Percentiles rank a stretch among this genome's conserved stretches.
Evolutionary conservation across 2,329 filamentous ascomycete genomes (phyloP).

Genomic region (Penicillium olsonii): DNA sequence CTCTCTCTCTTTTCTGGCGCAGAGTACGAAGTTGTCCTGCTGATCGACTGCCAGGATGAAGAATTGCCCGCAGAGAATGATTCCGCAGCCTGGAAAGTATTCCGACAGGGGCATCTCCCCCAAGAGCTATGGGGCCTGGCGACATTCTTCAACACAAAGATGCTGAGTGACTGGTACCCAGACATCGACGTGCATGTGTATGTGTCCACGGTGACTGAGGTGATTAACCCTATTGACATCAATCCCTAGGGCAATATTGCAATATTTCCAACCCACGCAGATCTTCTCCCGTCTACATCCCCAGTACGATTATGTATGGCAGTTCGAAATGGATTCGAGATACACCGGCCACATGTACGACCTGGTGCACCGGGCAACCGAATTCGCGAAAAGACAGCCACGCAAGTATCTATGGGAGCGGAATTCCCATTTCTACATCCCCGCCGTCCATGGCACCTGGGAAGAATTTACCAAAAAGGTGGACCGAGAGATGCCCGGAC

Average conservation of each 20-base stretch:
- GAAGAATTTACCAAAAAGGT: conserved; percentile 9
- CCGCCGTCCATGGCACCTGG: conserved; percentile 14
- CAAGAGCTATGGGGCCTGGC: conserved; percentile 11
- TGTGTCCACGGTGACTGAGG: not conserved
- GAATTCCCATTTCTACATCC: conserved; percentile 18
- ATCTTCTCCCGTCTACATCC: conserved; percentile 15
- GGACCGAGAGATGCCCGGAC: not conserved
- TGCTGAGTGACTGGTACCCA: conserved; percentile 14
- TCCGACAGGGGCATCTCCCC: conserved; percentile 9
- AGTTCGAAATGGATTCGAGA: conserved; percentile 19
- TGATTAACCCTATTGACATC: not conserved
- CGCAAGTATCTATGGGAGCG: conserved; percentile 19
- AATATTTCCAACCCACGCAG: conserved; percentile 17
- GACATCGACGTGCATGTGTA: conserved; percentile 15
- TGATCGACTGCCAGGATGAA: conserved; percentile 81
- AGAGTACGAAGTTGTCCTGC: conserved; percentile 82
- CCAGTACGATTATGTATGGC: conserved; percentile 17
- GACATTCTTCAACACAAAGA: conserved; percentile 12
- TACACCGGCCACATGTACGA: conserved; percentile 16
- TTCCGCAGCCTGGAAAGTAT: conserved; percentile 1
- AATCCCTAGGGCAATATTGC: conserved; percentile 8
- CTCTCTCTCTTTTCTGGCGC: conserved; percentile 77
- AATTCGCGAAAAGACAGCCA: conserved; percentile 15
- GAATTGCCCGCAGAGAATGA: conserved; percentile 56
- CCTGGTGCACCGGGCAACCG: conserved; percentile 9